Percentiles rank a stretch among this genome's conserved stretches.
These are phyloP conservation scores for Xylaria curta DNA, from an alignment of 495 filamentous ascomycete genomes.

Conservation along the genomic window DNA sequence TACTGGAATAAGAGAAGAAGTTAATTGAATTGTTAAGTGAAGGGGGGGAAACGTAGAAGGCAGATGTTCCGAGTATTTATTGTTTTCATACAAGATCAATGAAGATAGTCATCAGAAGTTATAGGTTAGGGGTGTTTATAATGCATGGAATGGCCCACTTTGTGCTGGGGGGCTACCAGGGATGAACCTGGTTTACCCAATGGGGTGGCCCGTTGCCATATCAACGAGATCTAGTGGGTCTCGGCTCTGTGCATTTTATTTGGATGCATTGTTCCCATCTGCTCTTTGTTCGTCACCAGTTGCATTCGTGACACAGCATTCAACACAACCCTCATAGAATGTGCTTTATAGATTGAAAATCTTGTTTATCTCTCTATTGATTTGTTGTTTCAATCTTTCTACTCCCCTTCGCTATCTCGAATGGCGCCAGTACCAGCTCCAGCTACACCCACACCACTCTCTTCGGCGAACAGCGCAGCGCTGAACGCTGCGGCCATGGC, in stretches of 20 bases:
- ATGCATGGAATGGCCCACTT: too few species aligned
- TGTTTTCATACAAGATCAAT: too few species aligned
- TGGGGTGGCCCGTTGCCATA: constrained; percentile 17
- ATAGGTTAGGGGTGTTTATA: too few species aligned
- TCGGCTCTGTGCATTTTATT: background rate
- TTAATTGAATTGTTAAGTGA: background rate
- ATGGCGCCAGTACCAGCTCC: constrained; percentile 20
- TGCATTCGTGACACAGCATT: background rate
- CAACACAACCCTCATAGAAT: constrained; percentile 7
- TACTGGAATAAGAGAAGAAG: background rate
- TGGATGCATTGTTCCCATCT: background rate
- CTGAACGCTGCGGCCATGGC: constrained; percentile 12
- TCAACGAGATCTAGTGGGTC: constrained; percentile 13
- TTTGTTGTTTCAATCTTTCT: constrained; percentile 7
- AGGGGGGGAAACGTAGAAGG: background rate
- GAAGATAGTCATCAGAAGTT: too few species aligned
- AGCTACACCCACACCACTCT: constrained; percentile 18
- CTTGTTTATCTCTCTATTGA: background rate
- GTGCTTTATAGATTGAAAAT: background rate
- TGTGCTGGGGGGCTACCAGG: background rate
- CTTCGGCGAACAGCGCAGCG: background rate
- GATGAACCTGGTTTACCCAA: background rate
- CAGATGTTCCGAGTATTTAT: too few species aligned
- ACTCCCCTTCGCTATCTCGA: background rate
- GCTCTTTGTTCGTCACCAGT: background rate